A percentile compares a stretch with the other conserved stretches of the same genome.
Conservation (phyloP, 345 rosid genomes). For the thale cress (Arabidopsis thaliana) region DNA sequence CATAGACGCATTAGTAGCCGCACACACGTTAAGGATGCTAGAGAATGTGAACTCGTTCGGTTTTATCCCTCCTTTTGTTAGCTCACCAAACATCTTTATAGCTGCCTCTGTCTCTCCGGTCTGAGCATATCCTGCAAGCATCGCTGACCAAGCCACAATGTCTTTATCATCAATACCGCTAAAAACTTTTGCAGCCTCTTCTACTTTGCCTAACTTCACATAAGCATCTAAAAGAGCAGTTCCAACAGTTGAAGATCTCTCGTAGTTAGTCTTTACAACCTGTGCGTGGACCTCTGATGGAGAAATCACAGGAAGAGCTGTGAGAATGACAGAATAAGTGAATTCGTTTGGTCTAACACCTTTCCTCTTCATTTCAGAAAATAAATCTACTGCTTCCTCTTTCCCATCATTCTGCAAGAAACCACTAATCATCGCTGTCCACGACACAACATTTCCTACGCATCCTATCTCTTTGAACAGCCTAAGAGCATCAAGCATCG, state of each 20-base stretch:
- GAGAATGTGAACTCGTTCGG: slow-evolving; percentile 89
- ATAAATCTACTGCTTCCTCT: slow-evolving; percentile 59
- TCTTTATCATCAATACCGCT: slow-evolving; percentile 65
- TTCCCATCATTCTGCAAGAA: slow-evolving; percentile 65
- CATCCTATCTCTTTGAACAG: slow-evolving; percentile 53
- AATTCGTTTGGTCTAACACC: slow-evolving; percentile 76
- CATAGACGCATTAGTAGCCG: slow-evolving; percentile 63
- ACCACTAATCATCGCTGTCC: slow-evolving; percentile 88
- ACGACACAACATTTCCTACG: slow-evolving; percentile 61
- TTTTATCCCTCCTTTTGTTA: slow-evolving; percentile 56
- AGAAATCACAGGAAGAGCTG: slow-evolving; percentile 61
- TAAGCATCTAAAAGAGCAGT: slow-evolving; percentile 87
- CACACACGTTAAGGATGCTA: slow-evolving; percentile 74
- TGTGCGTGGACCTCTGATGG: slow-evolving; percentile 73
- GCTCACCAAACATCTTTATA: slow-evolving; percentile 53
- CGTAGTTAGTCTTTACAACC: slow-evolving; percentile 69
- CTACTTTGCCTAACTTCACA: slow-evolving; percentile 59
- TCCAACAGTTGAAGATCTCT: slow-evolving; percentile 65
- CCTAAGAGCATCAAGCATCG: slow-evolving; percentile 62
- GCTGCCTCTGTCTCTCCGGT: slow-evolving; percentile 73
- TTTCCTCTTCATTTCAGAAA: slow-evolving; percentile 62
- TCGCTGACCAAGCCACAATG: slow-evolving; percentile 91
- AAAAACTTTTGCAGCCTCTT: slow-evolving; percentile 68
- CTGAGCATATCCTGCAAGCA: slow-evolving; percentile 82
- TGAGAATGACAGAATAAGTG: slow-evolving; percentile 80